Percentiles rank a stretch among this genome's conserved stretches.
Evolutionary conservation across 1,284 basidiomycete genomes (phyloP).

Genomic region (Ceratobasidium sp.): DNA sequence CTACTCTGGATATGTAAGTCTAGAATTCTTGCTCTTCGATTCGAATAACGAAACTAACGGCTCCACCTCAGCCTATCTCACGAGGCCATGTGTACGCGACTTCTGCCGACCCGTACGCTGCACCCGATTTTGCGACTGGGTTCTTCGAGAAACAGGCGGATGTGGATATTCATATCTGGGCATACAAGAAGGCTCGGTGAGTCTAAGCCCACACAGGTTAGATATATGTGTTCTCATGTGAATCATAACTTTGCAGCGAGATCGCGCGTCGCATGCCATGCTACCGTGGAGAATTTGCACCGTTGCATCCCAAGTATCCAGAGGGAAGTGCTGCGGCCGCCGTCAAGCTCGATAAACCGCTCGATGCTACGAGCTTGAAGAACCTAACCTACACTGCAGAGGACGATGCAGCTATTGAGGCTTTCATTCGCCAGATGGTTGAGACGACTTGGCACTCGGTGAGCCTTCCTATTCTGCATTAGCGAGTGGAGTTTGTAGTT

Average conservation of each 20-base stretch:
- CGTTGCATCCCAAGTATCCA: constrained; percentile 49
- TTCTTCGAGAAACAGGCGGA: constrained; percentile 30
- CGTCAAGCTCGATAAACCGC: constrained; percentile 15
- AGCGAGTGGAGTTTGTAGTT: too few species aligned
- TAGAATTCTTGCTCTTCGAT: not conserved
- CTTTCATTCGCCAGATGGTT: constrained; percentile 23
- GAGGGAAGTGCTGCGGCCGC: constrained; percentile 43
- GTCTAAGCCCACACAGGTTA: not conserved
- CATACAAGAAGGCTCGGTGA: constrained; percentile 33
- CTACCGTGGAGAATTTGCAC: constrained; percentile 51
- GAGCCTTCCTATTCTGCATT: too few species aligned
- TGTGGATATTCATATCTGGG: constrained; percentile 35
- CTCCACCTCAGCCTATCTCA: constrained; percentile 4
- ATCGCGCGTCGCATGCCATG: constrained; percentile 50
- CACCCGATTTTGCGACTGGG: constrained; percentile 22
- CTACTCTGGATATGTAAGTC: constrained; percentile 26
- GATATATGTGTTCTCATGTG: not conserved
- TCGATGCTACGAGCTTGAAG: constrained; percentile 44
- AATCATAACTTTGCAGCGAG: constrained; percentile 45
- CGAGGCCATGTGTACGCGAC: constrained; percentile 35
- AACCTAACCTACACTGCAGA: constrained; percentile 46
- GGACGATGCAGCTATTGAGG: constrained; percentile 46
- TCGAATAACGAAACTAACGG: not conserved
- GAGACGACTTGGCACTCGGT: constrained; percentile 38
- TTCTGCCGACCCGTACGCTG: constrained; percentile 28